Percentiles rank a stretch among this genome's conserved stretches.
phyloP scores from a whole-genome alignment of 148 eudicot species.

The Nepenthes mirabilis region DNA sequence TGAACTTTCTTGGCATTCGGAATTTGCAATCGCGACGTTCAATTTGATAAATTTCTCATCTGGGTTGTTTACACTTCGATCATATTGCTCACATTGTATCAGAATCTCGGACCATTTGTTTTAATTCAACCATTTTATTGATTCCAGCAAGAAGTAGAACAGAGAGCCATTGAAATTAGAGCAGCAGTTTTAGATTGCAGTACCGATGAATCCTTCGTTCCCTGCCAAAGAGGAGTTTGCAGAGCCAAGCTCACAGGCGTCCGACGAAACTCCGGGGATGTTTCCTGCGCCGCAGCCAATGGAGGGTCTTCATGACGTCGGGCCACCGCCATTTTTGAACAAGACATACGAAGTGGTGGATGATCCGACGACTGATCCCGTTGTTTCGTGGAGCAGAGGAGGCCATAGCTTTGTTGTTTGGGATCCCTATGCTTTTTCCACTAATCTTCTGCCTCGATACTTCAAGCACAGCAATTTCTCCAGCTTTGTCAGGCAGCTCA shows the following conservation, averaged over 20 bases:
- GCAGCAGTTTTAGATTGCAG: too few relatives aligned
- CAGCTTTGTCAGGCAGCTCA: slow-evolving; percentile 91
- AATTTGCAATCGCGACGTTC: too few relatives aligned
- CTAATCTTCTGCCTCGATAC: slow-evolving; percentile 51
- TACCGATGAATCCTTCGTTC: slow-evolving; percentile 31
- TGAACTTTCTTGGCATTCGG: too few relatives aligned
- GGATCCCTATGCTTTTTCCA: slow-evolving; percentile 78
- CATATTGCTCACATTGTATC: too few relatives aligned
- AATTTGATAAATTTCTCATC: too few relatives aligned
- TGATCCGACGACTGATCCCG: slow-evolving; percentile 33
- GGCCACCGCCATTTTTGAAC: slow-evolving; percentile 81
- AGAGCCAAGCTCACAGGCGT: slow-evolving; percentile 23
- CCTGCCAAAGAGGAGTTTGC: slow-evolving; percentile 55
- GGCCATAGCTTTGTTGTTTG: slow-evolving; percentile 86
- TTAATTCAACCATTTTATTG: too few relatives aligned
- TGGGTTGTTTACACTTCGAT: too few relatives aligned
- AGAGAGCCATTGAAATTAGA: too few relatives aligned
- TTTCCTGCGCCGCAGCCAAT: slow-evolving; percentile 47
- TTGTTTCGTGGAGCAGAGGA: slow-evolving; percentile 74
- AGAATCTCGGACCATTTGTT: too few relatives aligned
- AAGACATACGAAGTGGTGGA: slow-evolving; percentile 92
- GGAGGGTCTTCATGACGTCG: slow-evolving; percentile 68
- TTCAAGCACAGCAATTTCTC: slow-evolving; percentile 93
- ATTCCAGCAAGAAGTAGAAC: too few relatives aligned
- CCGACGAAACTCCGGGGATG: slow-evolving; percentile 12